Conservation (phyloP, 192 early-diverging fungal genomes). For the Cladochytrium replicatum region DNA sequence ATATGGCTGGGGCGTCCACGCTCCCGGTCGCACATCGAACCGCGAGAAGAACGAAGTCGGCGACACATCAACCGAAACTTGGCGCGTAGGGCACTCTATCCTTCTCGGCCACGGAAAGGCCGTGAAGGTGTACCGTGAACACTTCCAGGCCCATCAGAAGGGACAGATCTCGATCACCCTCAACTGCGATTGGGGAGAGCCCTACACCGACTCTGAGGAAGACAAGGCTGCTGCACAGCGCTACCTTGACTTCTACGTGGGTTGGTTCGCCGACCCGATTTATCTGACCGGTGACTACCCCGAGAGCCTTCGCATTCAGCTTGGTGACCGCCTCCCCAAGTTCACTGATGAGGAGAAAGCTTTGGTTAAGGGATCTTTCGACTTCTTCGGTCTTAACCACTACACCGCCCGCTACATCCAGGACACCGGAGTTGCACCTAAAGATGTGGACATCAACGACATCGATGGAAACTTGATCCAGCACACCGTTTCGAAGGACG, state of each 20-base stretch:
- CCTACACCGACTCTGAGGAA: conserved; percentile 6
- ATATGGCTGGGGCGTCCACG: conserved; percentile 10
- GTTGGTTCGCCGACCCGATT: conserved; percentile 34
- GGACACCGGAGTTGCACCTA: neutral
- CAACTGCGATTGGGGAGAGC: conserved; percentile 18
- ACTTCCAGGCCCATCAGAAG: conserved; percentile 11
- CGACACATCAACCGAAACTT: conserved; percentile 19
- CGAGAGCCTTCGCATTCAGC: conserved; percentile 10
- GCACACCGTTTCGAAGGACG: conserved; percentile 7
- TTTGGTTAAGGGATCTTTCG: conserved; percentile 21
- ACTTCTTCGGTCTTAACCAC: conserved; percentile 34
- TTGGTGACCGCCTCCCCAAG: conserved; percentile 16
- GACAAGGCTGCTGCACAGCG: conserved; percentile 18
- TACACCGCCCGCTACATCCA: conserved; percentile 26
- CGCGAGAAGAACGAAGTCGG: conserved; percentile 7
- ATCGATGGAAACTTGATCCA: conserved; percentile 1
- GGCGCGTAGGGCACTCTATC: conserved; percentile 18
- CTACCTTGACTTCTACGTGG: conserved; percentile 10
- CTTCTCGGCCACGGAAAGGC: conserved; percentile 18
- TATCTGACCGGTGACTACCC: conserved; percentile 29
- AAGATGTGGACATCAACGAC: neutral
- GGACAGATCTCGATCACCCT: conserved; percentile 18
- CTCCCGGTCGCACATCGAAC: conserved; percentile 19
- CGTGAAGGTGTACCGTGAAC: conserved; percentile 11
- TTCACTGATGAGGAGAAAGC: conserved; percentile 22